Evolutionary conservation across 192 early-diverging fungal genomes (phyloP).

Genomic region (Rhizoclosmatium sp.): DNA sequence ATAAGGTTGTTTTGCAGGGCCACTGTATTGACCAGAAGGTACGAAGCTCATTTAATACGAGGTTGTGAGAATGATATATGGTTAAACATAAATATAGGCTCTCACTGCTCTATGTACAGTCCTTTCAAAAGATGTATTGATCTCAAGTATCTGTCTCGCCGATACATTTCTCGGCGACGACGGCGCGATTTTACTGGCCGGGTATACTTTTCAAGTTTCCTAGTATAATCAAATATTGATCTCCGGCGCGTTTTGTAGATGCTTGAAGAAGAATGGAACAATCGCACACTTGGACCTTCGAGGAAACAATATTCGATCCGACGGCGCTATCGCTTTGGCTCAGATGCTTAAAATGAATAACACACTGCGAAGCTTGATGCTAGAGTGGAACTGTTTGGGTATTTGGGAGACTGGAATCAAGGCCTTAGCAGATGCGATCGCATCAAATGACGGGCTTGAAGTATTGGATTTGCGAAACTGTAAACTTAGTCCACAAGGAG

Average conservation of each 20-base stretch:
- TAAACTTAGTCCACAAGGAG: conserved; percentile 60
- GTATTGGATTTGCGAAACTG: conserved; percentile 67
- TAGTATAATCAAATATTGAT: not conserved
- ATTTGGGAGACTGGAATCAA: conserved; percentile 64
- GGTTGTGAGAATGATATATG: not conserved
- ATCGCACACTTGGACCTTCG: conserved; percentile 56
- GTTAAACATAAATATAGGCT: conserved; percentile 30
- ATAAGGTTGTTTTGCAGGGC: conserved; percentile 30
- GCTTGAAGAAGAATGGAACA: conserved; percentile 63
- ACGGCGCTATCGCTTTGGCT: conserved; percentile 63
- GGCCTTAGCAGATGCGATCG: conserved; percentile 60
- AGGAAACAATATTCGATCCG: conserved; percentile 64
- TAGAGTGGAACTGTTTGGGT: conserved; percentile 72
- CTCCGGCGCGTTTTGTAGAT: conserved; percentile 8
- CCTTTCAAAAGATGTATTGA: conserved; percentile 45
- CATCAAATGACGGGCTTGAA: conserved; percentile 58
- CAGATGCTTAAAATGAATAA: conserved; percentile 67
- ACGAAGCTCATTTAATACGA: not conserved
- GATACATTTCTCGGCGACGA: conserved; percentile 68
- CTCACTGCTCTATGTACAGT: conserved; percentile 52
- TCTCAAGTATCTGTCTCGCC: conserved; percentile 48
- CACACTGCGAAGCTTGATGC: conserved; percentile 50
- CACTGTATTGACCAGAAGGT: conserved; percentile 36
- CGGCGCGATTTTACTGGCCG: conserved; percentile 55
- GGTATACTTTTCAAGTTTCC: not conserved